Evolutionary conservation across 2,329 filamentous ascomycete genomes (phyloP).

Genomic region (Chaetothyriales sp.): DNA sequence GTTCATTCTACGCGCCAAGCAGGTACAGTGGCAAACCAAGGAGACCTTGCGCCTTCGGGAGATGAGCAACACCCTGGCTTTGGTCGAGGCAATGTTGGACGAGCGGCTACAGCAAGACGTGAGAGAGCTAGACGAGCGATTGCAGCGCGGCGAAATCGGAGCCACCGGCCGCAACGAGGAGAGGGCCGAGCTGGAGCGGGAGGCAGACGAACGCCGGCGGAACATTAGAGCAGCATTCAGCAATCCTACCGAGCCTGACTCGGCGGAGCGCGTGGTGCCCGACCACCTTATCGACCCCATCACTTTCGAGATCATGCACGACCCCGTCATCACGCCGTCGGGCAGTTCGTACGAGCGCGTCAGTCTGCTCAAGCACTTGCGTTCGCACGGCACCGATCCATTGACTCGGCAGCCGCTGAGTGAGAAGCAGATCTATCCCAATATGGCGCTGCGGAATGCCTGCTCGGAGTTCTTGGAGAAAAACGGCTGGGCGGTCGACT

Average conservation of each 20-base stretch:
- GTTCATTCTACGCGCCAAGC: slow-evolving; percentile 67
- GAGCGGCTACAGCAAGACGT: slow-evolving; percentile 27
- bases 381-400: slow-evolving; percentile 62
- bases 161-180: slow-evolving; percentile 57
- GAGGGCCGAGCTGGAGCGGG: slow-evolving; percentile 42
- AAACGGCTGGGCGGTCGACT: slow-evolving; percentile 90
- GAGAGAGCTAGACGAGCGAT: slow-evolving; percentile 23
- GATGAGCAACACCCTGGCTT: slow-evolving; percentile 29
- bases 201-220: slow-evolving; percentile 25
- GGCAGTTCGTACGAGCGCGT: slow-evolving; percentile 84
- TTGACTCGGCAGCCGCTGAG: slow-evolving; percentile 64
- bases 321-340: slow-evolving; percentile 47
- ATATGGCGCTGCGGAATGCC: slow-evolving; percentile 65
- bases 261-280: slow-evolving; percentile 28
- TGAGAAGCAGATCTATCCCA: slow-evolving; percentile 60
- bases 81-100: slow-evolving; percentile 29
- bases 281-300: slow-evolving; percentile 37
- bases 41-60: slow-evolving; percentile 42
- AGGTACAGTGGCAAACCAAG: slow-evolving; percentile 65
- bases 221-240: neutral
- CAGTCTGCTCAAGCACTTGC: slow-evolving; percentile 74
- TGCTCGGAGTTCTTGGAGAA: slow-evolving; percentile 72
- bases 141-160: slow-evolving; percentile 32
- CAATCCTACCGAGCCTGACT: slow-evolving; percentile 6
- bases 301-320: slow-evolving; percentile 39